These are phyloP conservation scores for Cyclotella sp. DNA, from an alignment of 108 stramenopile genomes.

Conservation along the genomic window DNA sequence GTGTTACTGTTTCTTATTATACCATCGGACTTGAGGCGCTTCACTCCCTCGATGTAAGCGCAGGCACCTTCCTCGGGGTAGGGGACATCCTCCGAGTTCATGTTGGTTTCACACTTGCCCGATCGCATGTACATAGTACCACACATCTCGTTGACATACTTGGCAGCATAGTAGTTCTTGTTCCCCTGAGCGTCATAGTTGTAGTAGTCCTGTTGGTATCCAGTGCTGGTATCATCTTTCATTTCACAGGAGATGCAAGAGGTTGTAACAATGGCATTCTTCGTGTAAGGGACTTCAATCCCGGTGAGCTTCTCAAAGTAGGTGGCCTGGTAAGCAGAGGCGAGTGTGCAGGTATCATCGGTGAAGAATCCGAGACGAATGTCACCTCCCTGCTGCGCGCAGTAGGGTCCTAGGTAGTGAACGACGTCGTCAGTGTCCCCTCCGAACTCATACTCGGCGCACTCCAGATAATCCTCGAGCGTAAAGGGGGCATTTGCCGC, in stretches of 20 bases:
- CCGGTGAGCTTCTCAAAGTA: constrained; percentile 45
- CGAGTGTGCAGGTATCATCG: constrained; percentile 78
- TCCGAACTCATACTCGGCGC: constrained; percentile 41
- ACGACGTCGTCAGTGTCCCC: constrained; percentile 43
- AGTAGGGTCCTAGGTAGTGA: constrained; percentile 89
- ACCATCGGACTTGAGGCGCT: constrained; percentile 81
- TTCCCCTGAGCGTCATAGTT: constrained; percentile 53
- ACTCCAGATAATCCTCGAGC: constrained; percentile 39
- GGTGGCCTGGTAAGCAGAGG: constrained; percentile 54
- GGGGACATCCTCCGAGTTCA: constrained; percentile 55
- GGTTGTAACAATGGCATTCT: constrained; percentile 59
- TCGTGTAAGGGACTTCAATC: constrained; percentile 68
- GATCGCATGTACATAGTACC: constrained; percentile 64
- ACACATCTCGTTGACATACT: constrained; percentile 67
- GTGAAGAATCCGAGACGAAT: constrained; percentile 82
- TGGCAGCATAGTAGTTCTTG: constrained; percentile 52
- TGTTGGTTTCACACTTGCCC: constrained; percentile 85
- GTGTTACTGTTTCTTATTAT: constrained; percentile 75
- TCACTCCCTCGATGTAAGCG: constrained; percentile 86
- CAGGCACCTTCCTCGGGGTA: constrained; percentile 86
- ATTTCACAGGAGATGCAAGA: constrained; percentile 58
- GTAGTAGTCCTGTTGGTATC: constrained; percentile 38
- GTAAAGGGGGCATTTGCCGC: constrained; percentile 59
- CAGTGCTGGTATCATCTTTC: constrained; percentile 7
- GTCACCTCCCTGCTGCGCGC: constrained; percentile 83